These are phyloP conservation scores for Phalaenopsis hybrid DNA, from an alignment of 116 monocot species.

Conservation along the genomic window DNA sequence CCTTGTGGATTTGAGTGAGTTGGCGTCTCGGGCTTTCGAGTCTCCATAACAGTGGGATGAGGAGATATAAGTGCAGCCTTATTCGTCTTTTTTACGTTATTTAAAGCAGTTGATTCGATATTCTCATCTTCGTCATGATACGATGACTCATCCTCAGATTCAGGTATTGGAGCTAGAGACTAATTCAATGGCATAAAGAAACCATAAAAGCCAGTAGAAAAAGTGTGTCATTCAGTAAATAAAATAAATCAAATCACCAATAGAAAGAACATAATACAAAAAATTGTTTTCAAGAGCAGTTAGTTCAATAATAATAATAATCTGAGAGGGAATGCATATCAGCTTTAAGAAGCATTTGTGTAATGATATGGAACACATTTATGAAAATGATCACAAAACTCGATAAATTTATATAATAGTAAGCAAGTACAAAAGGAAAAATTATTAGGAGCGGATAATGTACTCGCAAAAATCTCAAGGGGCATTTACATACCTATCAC, in stretches of 20 bases:
- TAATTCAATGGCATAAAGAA: not conserved
- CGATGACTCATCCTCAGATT: conserved; percentile 66
- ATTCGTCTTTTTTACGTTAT: conserved; percentile 17
- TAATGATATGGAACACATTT: no score
- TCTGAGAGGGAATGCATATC: not conserved
- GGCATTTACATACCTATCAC: no score
- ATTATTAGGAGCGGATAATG: no score
- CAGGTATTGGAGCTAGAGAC: conserved; percentile 90
- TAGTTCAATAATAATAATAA: not conserved
- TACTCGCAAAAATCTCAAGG: no score
- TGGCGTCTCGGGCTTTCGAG: conserved; percentile 11
- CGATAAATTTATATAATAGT: no score
- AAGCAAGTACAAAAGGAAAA: no score
- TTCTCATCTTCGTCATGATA: conserved; percentile 44
- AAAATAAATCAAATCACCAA: not conserved
- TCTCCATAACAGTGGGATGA: conserved; percentile 11
- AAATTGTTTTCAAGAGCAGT: not conserved
- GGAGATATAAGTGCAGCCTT: conserved; percentile 2
- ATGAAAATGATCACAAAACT: no score
- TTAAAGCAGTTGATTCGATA: conserved; percentile 13
- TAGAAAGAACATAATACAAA: not conserved
- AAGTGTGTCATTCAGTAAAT: not conserved
- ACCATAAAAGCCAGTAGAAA: not conserved
- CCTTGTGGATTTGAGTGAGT: conserved; percentile 28
- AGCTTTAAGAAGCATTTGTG: no score